Base-by-base conservation (phyloP, 768 basidiomycete genomes). In the Suillus weaverae region DNA sequence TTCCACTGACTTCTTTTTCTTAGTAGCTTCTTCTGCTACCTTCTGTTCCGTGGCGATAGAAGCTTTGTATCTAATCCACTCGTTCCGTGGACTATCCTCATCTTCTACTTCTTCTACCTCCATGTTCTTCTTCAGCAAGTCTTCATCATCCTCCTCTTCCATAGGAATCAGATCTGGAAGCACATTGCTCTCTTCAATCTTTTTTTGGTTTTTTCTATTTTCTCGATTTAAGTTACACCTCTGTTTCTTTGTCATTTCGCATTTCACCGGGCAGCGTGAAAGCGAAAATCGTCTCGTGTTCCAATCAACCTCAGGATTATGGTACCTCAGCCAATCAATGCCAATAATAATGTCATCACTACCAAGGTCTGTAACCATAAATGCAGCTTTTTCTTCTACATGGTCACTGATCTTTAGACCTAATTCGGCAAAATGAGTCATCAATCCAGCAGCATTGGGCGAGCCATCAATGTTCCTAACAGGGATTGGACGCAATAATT, bases 51-150 rank as follows among this genome's bases (percentile, higher is more conserved):
- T n/a, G 11, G 44, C 44, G 5, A 46, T n/a, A 0, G 44, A 46
- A 5, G n/a, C 11, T 22, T 46, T 46, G 5, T 46, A 46, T 0
- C 4, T 11, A 2, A 46, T 22, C 44, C 44, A 46, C n/a, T 26
- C 26, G 26, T 26, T 44, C 10, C 22, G 11, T 2, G n/a, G 44
- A 11, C 4, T 1, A 1, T 46, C 44, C 13, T 46, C n/a, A 5
- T 22, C 44, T 22, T 46, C n/a, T 4, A 46, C 3, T 22, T 46
- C 44, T 10, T 46, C 44, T 2, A 22, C 10, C 5, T 1, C 11
- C 2, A 10, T 11, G n/a, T 9, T 46, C 4, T 5, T 46, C 9
- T 0, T 9, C 4, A 0, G 0, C 20, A 10, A 3, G 0, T 44
- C n/a, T 11, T 46, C 44, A 22, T 46, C 11, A 1, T 46, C 44